A percentile compares a stretch with the other conserved stretches of the same genome.
Evolutionary conservation across 1,284 basidiomycete species (phyloP).

Genomic region (Earliella scabrosa): DNA sequence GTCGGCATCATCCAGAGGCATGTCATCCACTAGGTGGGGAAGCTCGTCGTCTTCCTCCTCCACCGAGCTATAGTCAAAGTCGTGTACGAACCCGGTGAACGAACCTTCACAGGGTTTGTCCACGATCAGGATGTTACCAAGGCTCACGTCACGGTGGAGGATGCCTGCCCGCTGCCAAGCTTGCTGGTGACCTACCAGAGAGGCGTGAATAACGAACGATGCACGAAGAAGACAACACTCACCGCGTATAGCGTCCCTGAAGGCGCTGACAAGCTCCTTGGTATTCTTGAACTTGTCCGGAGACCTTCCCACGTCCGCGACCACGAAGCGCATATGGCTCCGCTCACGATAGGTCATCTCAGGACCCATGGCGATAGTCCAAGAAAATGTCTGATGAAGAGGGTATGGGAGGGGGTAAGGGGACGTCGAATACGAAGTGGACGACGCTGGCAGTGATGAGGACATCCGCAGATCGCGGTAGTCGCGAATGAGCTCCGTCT

Average conservation of each 20-base stretch:
- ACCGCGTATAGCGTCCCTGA: slow-evolving; percentile 21
- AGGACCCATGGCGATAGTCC: background rate
- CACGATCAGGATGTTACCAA: slow-evolving; percentile 16
- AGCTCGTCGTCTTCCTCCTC: too few species aligned
- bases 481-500: background rate
- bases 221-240: background rate
- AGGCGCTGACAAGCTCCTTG: slow-evolving; percentile 14
- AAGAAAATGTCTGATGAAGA: slow-evolving; percentile 10
- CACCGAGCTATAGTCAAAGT: too few species aligned
- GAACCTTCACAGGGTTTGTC: too few species aligned
- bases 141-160: slow-evolving; percentile 5
- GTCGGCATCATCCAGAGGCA: too few species aligned
- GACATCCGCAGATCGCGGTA: background rate
- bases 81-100: too few species aligned
- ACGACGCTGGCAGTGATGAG: background rate
- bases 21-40: too few species aligned
- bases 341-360: slow-evolving; percentile 6
- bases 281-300: slow-evolving; percentile 15
- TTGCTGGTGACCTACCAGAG: too few species aligned
- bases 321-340: slow-evolving; percentile 18
- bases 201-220: too few species aligned
- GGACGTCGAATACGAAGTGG: background rate
- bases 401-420: background rate
- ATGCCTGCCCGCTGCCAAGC: too few species aligned
- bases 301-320: slow-evolving; percentile 14